A percentile compares a stretch with the other conserved stretches of the same genome.
phyloP scores from a whole-genome alignment of 176 grass and related monocot species.

The Neostapfia colusana region DNA sequence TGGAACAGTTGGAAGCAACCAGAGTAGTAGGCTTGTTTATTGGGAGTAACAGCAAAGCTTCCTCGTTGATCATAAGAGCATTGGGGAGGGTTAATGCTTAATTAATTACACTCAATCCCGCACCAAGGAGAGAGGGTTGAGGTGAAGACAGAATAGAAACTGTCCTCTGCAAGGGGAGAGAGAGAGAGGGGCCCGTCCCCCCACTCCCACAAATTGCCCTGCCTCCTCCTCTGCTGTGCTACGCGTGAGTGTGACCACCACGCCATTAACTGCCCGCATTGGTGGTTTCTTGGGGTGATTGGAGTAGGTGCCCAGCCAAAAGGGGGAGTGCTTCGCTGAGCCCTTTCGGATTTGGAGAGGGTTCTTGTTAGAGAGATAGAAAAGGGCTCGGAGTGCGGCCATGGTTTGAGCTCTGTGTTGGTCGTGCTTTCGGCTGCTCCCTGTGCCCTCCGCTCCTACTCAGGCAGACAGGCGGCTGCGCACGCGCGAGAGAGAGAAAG shows the following conservation, averaged over 20 bases:
- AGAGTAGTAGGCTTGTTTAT: no score
- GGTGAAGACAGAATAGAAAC: conserved; percentile 65
- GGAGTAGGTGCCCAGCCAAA: conserved; percentile 39
- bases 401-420: conserved; percentile 42
- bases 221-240: background rate
- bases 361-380: background rate
- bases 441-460: background rate
- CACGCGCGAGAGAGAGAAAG: background rate
- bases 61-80: conserved; percentile 8
- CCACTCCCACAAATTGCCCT: conserved; percentile 1
- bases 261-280: conserved; percentile 48
- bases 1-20: conserved; percentile 2
- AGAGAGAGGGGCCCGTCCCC: background rate
- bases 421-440: conserved; percentile 21
- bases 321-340: background rate
- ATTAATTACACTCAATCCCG: conserved; percentile 36
- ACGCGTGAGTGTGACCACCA: conserved; percentile 13
- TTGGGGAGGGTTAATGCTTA: background rate
- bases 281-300: conserved; percentile 50
- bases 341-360: background rate
- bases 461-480: background rate
- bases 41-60: background rate
- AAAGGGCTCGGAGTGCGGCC: conserved; percentile 17
- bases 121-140: background rate
- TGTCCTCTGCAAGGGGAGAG: conserved; percentile 32